These are phyloP conservation scores for Acacia acuminata DNA, from an alignment of 306 rosid species.

Conservation along the genomic window DNA sequence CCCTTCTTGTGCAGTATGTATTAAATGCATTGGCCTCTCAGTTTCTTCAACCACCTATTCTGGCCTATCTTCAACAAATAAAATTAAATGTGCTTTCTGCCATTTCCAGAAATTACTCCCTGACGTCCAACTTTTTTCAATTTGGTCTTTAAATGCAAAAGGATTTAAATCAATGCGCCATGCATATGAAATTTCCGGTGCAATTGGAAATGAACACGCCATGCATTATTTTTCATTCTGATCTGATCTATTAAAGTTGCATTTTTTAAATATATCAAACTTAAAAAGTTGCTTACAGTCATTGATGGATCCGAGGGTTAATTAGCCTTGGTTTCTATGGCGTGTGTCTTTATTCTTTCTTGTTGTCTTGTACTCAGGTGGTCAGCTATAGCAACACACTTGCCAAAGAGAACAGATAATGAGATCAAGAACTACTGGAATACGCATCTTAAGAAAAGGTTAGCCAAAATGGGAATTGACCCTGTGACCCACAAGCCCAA, in stretches of 20 bases:
- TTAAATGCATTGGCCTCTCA: conserved; percentile 58
- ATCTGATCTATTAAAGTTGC: not conserved
- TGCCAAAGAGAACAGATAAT: conserved; percentile 92
- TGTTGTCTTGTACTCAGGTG: conserved; percentile 58
- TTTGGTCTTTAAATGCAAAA: conserved; percentile 39
- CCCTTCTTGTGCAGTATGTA: conserved; percentile 41
- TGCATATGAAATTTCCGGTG: conserved; percentile 31
- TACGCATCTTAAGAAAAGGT: conserved; percentile 89
- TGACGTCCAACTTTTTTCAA: conserved; percentile 44
- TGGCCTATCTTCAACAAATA: conserved; percentile 35
- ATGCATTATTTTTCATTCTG: not conserved
- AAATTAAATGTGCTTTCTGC: conserved; percentile 32
- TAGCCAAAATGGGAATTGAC: conserved; percentile 96
- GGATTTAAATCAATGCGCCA: conserved; percentile 5
- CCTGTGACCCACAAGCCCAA: conserved; percentile 95
- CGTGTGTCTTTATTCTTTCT: conserved; percentile 17
- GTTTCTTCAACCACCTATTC: conserved; percentile 41
- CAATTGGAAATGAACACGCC: not conserved
- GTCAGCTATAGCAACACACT: conserved; percentile 99
- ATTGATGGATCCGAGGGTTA: conserved; percentile 40
- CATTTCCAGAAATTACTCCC: conserved; percentile 40
- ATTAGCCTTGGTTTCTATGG: conserved; percentile 25
- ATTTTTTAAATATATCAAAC: conserved; percentile 8
- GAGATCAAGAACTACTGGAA: conserved; percentile 99
- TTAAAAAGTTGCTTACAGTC: not conserved